Conservation (phyloP, 495 filamentous ascomycete species). For the Arthonia radiata region DNA sequence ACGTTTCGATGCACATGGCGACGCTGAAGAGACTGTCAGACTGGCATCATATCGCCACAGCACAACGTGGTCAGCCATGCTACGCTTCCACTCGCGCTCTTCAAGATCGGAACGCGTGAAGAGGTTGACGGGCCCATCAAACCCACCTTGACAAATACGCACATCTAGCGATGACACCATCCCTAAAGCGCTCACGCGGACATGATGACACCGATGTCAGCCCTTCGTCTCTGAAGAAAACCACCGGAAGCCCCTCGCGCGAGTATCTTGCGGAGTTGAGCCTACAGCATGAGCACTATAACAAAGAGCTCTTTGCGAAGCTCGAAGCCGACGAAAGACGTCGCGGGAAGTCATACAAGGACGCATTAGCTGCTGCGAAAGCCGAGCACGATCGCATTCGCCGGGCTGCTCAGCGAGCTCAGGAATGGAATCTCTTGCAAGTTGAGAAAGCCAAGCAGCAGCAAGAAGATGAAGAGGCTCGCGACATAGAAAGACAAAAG, state of each 20-base stretch:
- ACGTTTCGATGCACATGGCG: too few species aligned
- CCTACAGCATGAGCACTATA: neutral
- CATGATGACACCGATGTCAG: too few species aligned
- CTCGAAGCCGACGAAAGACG: neutral
- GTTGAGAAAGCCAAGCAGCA: conserved; percentile 6
- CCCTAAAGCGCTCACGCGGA: too few species aligned
- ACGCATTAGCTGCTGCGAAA: conserved; percentile 35
- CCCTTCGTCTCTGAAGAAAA: too few species aligned
- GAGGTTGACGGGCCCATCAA: too few species aligned
- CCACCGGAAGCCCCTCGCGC: too few species aligned
- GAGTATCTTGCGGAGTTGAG: neutral
- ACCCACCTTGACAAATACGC: too few species aligned
- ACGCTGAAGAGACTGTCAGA: conserved; percentile 1
- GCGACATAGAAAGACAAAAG: conserved; percentile 16
- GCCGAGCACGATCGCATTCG: conserved; percentile 37
- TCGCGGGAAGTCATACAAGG: conserved; percentile 18
- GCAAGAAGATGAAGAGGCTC: conserved; percentile 17
- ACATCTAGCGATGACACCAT: too few species aligned
- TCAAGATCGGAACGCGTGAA: too few species aligned
- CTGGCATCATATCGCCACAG: too few species aligned
- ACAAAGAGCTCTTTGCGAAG: conserved; percentile 1
- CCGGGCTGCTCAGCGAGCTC: conserved; percentile 25
- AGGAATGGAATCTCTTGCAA: conserved; percentile 9
- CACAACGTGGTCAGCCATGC: too few species aligned
- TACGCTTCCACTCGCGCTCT: too few species aligned